These are phyloP conservation scores for Adansonia gregorii DNA, from an alignment of 441 rosid species.

Conservation along the genomic window DNA sequence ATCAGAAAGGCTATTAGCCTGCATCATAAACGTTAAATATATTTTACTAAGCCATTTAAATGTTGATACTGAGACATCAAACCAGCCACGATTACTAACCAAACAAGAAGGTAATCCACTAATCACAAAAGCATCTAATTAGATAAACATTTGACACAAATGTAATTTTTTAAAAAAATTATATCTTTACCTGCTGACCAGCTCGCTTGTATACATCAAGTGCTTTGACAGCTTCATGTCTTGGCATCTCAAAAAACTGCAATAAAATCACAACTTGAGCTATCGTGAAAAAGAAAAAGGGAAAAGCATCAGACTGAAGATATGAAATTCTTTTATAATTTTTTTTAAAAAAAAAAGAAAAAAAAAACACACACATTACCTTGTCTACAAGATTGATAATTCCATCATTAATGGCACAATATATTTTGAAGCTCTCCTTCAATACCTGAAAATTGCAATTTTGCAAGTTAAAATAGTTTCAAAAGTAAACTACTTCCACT, in stretches of 20 bases:
- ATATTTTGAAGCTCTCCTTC: constrained; percentile 97
- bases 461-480: constrained; percentile 1
- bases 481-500: background rate
- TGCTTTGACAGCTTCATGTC: constrained; percentile 93
- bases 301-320: background rate
- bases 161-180: background rate
- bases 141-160: constrained; percentile 7
- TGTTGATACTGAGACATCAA: background rate
- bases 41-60: background rate
- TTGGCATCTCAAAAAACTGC: constrained; percentile 99
- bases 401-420: constrained; percentile 94
- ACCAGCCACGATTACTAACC: background rate
- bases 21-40: constrained; percentile 31
- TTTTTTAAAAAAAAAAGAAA: too few species aligned
- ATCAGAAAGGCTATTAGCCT: constrained; percentile 91
- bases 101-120: background rate
- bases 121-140: constrained; percentile 1
- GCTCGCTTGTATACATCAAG: constrained; percentile 95
- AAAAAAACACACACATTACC: constrained; percentile 42
- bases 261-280: constrained; percentile 32
- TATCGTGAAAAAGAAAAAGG: background rate
- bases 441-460: constrained; percentile 64
- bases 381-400: constrained; percentile 97
- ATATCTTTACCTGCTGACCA: constrained; percentile 81
- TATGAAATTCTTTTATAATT: constrained; percentile 1